Evolutionary conservation across 805 yeast genomes (phyloP).

Genomic region (Metschnikowia lunata): DNA sequence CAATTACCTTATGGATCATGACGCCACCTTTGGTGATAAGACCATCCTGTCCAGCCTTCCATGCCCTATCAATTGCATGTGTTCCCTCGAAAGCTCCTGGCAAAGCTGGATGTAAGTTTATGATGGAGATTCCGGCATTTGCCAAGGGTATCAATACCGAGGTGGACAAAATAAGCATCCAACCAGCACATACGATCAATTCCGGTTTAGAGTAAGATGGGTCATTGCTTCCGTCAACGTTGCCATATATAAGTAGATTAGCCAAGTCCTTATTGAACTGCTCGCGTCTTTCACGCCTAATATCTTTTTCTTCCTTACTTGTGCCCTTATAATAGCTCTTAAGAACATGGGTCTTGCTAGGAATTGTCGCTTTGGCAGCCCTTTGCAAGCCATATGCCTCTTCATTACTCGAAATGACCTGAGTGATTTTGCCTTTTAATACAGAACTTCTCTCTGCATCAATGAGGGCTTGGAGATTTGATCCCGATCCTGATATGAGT

Average conservation of each 20-base stretch:
- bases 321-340: constrained; percentile 70
- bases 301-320: constrained; percentile 60
- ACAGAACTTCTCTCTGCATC: constrained; percentile 53
- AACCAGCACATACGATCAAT: constrained; percentile 94
- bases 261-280: constrained; percentile 79
- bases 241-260: constrained; percentile 52
- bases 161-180: constrained; percentile 91
- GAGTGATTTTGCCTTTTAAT: constrained; percentile 53
- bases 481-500: constrained; percentile 89
- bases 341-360: constrained; percentile 68
- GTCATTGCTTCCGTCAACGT: constrained; percentile 28
- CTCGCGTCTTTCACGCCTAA: constrained; percentile 59
- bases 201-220: constrained; percentile 55
- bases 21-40: constrained; percentile 76
- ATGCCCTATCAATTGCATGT: constrained; percentile 93
- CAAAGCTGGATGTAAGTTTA: constrained; percentile 93
- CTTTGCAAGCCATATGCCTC: constrained; percentile 85
- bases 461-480: constrained; percentile 92
- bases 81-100: constrained; percentile 98
- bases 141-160: constrained; percentile 65
- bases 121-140: constrained; percentile 64
- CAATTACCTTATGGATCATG: constrained; percentile 96
- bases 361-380: constrained; percentile 65
- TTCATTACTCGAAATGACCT: constrained; percentile 80
- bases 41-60: constrained; percentile 91